Conservation (phyloP, 371 early-diverging fungal species). For the Mortierella sp. region DNA sequence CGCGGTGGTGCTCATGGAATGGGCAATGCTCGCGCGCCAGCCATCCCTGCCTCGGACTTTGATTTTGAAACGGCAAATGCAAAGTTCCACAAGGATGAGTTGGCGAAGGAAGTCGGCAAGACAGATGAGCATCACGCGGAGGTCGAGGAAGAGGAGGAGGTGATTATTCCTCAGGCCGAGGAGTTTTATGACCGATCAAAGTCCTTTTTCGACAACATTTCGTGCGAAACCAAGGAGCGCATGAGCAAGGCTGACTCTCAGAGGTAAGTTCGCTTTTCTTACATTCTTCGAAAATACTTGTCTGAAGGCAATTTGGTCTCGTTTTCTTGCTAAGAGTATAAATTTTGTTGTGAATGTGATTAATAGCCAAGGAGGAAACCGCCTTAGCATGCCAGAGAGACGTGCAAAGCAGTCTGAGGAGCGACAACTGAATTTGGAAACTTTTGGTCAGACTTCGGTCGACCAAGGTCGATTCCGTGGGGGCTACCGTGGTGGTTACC, state of each 20-base stretch:
- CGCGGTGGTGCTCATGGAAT: slow-evolving; percentile 54
- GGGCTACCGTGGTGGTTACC: slow-evolving; percentile 67
- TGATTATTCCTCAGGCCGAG: slow-evolving; percentile 63
- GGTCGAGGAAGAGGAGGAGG: slow-evolving; percentile 61
- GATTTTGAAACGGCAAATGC: slow-evolving; percentile 95
- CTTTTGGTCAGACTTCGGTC: slow-evolving; percentile 90
- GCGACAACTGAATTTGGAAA: slow-evolving; percentile 91
- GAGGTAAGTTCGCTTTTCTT: slow-evolving; percentile 26
- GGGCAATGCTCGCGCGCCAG: slow-evolving; percentile 54
- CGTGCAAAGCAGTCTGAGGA: slow-evolving; percentile 87
- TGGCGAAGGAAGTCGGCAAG: slow-evolving; percentile 71
- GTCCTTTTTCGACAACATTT: slow-evolving; percentile 98
- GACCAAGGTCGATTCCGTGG: slow-evolving; percentile 75
- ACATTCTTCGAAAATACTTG: not conserved
- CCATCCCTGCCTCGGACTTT: slow-evolving; percentile 90
- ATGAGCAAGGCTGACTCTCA: slow-evolving; percentile 56
- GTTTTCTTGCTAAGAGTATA: slow-evolving; percentile 3
- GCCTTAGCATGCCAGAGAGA: slow-evolving; percentile 68
- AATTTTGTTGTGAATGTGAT: not conserved
- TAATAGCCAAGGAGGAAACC: slow-evolving; percentile 33
- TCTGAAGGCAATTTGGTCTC: not conserved
- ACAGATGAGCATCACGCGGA: slow-evolving; percentile 43
- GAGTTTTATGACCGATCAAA: slow-evolving; percentile 79
- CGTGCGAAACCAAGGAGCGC: slow-evolving; percentile 96
- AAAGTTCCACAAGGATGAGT: slow-evolving; percentile 89